A percentile compares a stretch with the other conserved stretches of the same genome.
These are phyloP conservation scores for Botryotinia calthae DNA, from an alignment of 2,329 filamentous ascomycete species.

Conservation along the genomic window DNA sequence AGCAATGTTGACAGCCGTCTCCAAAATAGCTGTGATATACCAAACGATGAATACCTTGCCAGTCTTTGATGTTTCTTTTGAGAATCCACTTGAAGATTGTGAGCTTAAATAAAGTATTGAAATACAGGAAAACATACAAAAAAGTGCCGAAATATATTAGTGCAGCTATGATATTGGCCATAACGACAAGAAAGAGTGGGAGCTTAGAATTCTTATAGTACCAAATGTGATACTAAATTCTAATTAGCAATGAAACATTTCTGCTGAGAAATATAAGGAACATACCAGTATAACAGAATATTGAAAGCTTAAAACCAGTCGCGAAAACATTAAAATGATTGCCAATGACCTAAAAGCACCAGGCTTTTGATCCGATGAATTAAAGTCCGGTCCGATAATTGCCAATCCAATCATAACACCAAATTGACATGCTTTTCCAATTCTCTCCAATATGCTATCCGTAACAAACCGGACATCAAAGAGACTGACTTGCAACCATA, in stretches of 20 bases:
- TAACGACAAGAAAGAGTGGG: slow-evolving; percentile 25
- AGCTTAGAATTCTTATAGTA: slow-evolving; percentile 27
- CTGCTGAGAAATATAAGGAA: not conserved
- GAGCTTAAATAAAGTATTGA: not conserved
- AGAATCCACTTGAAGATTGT: not conserved
- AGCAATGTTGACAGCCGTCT: slow-evolving; percentile 29
- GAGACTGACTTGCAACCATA: slow-evolving; percentile 57
- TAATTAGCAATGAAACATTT: not conserved
- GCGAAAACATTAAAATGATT: slow-evolving; percentile 41
- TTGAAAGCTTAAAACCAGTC: slow-evolving; percentile 41
- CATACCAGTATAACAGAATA: slow-evolving; percentile 34
- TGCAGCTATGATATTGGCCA: slow-evolving; percentile 26
- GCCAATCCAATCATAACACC: slow-evolving; percentile 46
- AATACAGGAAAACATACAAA: slow-evolving; percentile 22
- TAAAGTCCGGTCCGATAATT: slow-evolving; percentile 10
- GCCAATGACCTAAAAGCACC: slow-evolving; percentile 24
- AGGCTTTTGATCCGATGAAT: slow-evolving; percentile 6
- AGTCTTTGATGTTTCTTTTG: not conserved
- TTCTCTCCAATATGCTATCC: slow-evolving; percentile 54
- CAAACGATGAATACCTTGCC: slow-evolving; percentile 19
- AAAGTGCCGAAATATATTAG: slow-evolving; percentile 28
- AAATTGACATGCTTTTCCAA: slow-evolving; percentile 53
- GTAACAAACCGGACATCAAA: slow-evolving; percentile 57
- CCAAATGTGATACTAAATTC: slow-evolving; percentile 26
- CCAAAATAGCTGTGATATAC: slow-evolving; percentile 30